A percentile compares a stretch with the other conserved stretches of the same genome.
These are phyloP conservation scores for Ustilago nuda DNA, from an alignment of 1,284 basidiomycete species.

Conservation along the genomic window DNA sequence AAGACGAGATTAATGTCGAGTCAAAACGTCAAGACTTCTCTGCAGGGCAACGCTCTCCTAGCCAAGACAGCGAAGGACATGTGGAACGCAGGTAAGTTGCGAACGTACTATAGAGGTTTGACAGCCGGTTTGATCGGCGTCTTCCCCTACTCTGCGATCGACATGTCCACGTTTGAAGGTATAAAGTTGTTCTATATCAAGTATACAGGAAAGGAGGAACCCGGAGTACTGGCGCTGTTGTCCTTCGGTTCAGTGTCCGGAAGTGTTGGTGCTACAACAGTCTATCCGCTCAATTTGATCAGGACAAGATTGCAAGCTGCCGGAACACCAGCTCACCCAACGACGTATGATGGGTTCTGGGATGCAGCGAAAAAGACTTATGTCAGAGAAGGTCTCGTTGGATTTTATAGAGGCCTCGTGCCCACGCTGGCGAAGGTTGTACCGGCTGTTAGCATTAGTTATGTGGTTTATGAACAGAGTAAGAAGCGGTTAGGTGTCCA, in stretches of 20 bases:
- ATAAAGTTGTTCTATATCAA: slow-evolving; percentile 71
- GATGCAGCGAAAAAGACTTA: slow-evolving; percentile 89
- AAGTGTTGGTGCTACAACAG: slow-evolving; percentile 70
- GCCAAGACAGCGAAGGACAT: slow-evolving; percentile 77
- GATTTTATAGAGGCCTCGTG: slow-evolving; percentile 92
- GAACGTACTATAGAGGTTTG: slow-evolving; percentile 90
- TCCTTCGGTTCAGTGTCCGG: slow-evolving; percentile 70
- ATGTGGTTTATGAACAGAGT: slow-evolving; percentile 67
- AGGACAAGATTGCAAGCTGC: slow-evolving; percentile 95
- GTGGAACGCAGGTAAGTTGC: slow-evolving; percentile 81
- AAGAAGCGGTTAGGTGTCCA: slow-evolving; percentile 58
- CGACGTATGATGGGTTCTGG: slow-evolving; percentile 81
- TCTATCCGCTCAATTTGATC: slow-evolving; percentile 75
- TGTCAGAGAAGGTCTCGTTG: slow-evolving; percentile 86
- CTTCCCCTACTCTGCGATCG: slow-evolving; percentile 71
- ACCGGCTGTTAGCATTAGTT: slow-evolving; percentile 65
- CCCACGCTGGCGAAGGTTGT: slow-evolving; percentile 84
- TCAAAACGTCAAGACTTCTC: slow-evolving; percentile 70
- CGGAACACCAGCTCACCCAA: slow-evolving; percentile 72
- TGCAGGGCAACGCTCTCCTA: slow-evolving; percentile 75
- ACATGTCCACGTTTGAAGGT: slow-evolving; percentile 71
- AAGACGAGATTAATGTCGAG: slow-evolving; percentile 80
- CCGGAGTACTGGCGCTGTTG: slow-evolving; percentile 69
- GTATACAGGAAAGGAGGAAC: slow-evolving; percentile 70
- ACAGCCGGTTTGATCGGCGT: slow-evolving; percentile 73